Percentiles rank a stretch among this genome's conserved stretches.
Evolutionary conservation across 1,284 basidiomycete species (phyloP).

Genomic region (Puccinia horiana): DNA sequence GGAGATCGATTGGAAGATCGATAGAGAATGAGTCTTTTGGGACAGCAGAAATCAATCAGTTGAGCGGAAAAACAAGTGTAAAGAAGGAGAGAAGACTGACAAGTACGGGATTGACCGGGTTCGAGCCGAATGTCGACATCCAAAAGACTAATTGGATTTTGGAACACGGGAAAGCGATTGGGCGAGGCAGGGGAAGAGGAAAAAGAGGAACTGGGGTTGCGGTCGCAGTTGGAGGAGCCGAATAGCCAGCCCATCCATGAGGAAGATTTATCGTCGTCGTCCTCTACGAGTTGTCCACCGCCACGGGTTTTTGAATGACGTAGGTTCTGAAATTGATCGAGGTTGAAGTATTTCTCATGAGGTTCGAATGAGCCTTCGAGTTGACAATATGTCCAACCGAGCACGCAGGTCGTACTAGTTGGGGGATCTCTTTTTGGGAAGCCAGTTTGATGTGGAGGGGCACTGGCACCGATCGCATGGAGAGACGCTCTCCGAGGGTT

Average conservation of each 20-base stretch:
- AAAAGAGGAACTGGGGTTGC: neutral
- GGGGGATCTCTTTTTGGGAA: neutral
- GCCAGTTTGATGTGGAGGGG: neutral
- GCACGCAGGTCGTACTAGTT: neutral
- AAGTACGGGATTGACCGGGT: conserved; percentile 78
- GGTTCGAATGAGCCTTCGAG: conserved; percentile 28
- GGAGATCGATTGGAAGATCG: conserved; percentile 73
- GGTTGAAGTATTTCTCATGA: neutral
- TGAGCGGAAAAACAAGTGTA: neutral
- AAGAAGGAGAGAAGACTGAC: conserved; percentile 63
- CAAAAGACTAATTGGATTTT: conserved; percentile 77
- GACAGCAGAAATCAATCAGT: neutral
- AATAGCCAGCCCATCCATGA: conserved; percentile 39
- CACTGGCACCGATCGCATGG: neutral
- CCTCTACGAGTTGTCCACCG: conserved; percentile 10
- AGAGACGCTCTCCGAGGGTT: neutral
- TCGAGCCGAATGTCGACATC: conserved; percentile 74
- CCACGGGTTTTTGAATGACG: neutral
- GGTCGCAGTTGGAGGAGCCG: neutral
- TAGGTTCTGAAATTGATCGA: neutral
- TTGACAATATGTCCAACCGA: conserved; percentile 46
- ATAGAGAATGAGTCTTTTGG: conserved; percentile 56
- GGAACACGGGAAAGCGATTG: conserved; percentile 73
- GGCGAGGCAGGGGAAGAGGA: neutral
- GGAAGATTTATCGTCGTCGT: neutral